Base-by-base conservation (phyloP, 352 stramenopile species). In the Phytophthora pseudosyringae region DNA sequence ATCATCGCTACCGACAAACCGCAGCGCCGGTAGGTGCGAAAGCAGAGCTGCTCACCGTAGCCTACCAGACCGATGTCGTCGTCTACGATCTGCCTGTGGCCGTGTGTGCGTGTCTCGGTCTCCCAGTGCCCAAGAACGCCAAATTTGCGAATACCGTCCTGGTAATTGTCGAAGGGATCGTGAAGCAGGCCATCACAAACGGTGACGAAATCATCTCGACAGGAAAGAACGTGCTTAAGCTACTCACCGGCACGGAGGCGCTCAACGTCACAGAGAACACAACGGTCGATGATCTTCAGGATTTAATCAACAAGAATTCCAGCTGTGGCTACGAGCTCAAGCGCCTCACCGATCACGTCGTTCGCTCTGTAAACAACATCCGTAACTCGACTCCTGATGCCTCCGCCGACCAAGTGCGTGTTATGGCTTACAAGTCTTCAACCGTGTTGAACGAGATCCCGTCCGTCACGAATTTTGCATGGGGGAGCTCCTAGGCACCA, bases 11-110 rank as follows among this genome's bases (percentile, higher is more conserved):
- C 32, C 28, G 49, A 29, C 47, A 66, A 28, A 59, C 36, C 3
- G 54, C 47, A 13, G 58, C 29, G 1, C 58, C 58, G 4, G 29
- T 54, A 54, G 36, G 58, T 13, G 16, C 33, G 9, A 54, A 29
- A 18, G 58, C 48, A 36, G 48, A 66, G 8, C 10, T 66, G 10
- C 58, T 66, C 5, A 39, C 25, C 5, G 58, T 51, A 21, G 58
- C 58, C 0, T 66, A 66, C 12, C 58, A 66, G 28, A 33, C 58
- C 1, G 58, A 66, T 18, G 58, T 59, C 29, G 47, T 66, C 9
- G 47, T 66, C 31, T 69, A 85, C 7, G 76, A 69, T 8, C 39
- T 83, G 1, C 64, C 65, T 10, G 31, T 61, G 5, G 53, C 53
- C 3, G 32, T 61, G 1, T 61, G 53, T n/a, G 18, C 29, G 21